Percentiles rank a stretch among this genome's conserved stretches.
Evolutionary conservation across 768 basidiomycete species (phyloP).

Genomic region (Cystofilobasidium macerans): DNA sequence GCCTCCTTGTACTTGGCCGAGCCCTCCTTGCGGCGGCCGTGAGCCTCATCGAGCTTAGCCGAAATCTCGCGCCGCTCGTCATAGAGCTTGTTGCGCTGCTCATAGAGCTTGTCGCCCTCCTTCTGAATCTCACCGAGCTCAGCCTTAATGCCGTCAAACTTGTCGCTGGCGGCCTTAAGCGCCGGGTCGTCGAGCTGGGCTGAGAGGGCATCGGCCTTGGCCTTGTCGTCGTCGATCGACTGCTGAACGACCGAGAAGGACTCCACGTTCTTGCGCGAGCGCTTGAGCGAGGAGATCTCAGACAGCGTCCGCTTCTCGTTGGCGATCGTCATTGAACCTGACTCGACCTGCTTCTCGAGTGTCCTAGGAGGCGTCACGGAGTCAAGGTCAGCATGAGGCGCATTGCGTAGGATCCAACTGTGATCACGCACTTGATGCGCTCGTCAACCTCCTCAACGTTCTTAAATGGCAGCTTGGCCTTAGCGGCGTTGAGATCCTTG

Average conservation of each 20-base stretch:
- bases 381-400: background rate
- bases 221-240: constrained; percentile 66
- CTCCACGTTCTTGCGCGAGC: constrained; percentile 65
- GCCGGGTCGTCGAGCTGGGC: constrained; percentile 85
- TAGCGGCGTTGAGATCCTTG: constrained; percentile 73
- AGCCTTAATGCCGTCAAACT: constrained; percentile 66
- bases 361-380: constrained; percentile 44
- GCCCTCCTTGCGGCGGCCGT: constrained; percentile 20
- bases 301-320: constrained; percentile 92
- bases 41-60: constrained; percentile 36
- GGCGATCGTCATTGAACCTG: constrained; percentile 77
- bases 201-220: constrained; percentile 61
- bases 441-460: constrained; percentile 74
- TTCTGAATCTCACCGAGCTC: constrained; percentile 80
- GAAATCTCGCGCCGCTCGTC: constrained; percentile 73
- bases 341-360: constrained; percentile 82
- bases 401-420: background rate
- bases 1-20: constrained; percentile 26
- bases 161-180: constrained; percentile 63
- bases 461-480: constrained; percentile 67
- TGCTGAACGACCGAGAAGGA: constrained; percentile 67
- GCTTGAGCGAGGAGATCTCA: constrained; percentile 67
- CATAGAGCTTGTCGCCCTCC: constrained; percentile 72
- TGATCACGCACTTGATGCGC: constrained; percentile 56
- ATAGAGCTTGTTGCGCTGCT: constrained; percentile 62